phyloP scores from a whole-genome alignment of 2,329 filamentous ascomycete species.

The Colletotrichum truncatum region DNA sequence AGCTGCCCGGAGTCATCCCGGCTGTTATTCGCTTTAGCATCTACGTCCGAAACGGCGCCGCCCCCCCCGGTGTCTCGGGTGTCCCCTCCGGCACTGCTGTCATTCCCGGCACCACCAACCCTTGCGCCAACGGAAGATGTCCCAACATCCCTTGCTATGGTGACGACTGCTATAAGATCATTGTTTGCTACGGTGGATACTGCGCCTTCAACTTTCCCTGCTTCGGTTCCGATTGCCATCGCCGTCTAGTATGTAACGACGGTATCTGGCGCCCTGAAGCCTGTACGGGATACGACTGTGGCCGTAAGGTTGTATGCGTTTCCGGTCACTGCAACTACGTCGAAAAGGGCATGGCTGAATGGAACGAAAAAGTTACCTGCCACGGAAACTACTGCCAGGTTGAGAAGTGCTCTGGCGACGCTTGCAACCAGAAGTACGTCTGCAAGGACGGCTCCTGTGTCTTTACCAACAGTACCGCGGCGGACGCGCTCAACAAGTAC shows the following conservation, averaged over 20 bases:
- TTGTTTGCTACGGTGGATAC: conserved; percentile 44
- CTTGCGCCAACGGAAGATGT: background rate
- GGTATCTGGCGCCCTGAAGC: background rate
- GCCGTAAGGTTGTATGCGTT: background rate
- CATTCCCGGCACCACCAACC: background rate
- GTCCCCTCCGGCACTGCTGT: background rate
- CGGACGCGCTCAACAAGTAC: conserved; percentile 37
- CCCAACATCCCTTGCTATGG: conserved; percentile 26
- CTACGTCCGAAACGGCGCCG: background rate
- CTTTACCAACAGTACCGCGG: conserved; percentile 33
- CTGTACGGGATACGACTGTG: background rate
- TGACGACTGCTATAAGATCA: conserved; percentile 34
- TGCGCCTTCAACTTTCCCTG: conserved; percentile 41
- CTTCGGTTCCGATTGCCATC: conserved; percentile 26
- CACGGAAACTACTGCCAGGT: conserved; percentile 33
- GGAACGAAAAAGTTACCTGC: background rate
- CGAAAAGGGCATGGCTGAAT: conserved; percentile 12
- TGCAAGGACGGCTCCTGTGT: conserved; percentile 34
- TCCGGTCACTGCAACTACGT: background rate
- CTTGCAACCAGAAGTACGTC: conserved; percentile 36
- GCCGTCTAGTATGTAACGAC: conserved; percentile 28
- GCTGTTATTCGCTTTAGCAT: background rate
- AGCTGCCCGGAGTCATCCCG: background rate
- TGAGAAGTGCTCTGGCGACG: conserved; percentile 41
- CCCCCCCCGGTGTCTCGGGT: background rate